Evolutionary conservation across 1,139 yeast genomes (phyloP).

Genomic region (Taphrina betulina): DNA sequence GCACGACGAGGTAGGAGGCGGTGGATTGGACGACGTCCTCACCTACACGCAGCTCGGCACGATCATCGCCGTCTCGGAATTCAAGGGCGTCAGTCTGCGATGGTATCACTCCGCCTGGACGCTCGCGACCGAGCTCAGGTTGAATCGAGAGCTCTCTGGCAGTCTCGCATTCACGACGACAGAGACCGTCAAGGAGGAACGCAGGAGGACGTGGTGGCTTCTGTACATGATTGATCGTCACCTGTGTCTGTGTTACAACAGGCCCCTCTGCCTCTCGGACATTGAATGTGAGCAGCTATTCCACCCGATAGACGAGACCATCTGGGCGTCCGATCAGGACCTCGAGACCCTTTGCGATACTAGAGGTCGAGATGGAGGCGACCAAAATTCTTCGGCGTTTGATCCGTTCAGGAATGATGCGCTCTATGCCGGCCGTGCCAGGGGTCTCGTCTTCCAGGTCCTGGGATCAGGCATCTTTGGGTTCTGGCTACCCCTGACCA

Average conservation of each 20-base stretch:
- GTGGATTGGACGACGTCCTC: slow-evolving; percentile 47
- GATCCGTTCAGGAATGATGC: not conserved
- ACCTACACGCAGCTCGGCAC: slow-evolving; percentile 47
- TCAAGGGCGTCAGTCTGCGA: slow-evolving; percentile 46
- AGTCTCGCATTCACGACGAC: slow-evolving; percentile 37
- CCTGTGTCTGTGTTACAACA: slow-evolving; percentile 47
- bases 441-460: slow-evolving; percentile 29
- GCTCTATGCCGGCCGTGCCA: slow-evolving; percentile 20
- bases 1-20: slow-evolving; percentile 41
- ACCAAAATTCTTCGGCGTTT: slow-evolving; percentile 6
- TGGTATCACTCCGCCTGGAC: slow-evolving; percentile 49
- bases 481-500: slow-evolving; percentile 39
- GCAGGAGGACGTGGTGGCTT: slow-evolving; percentile 50
- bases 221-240: slow-evolving; percentile 49
- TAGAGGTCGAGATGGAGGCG: slow-evolving; percentile 3
- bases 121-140: slow-evolving; percentile 43
- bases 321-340: slow-evolving; percentile 43
- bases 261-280: slow-evolving; percentile 45
- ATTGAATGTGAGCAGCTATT: slow-evolving; percentile 44
- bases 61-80: slow-evolving; percentile 48
- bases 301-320: slow-evolving; percentile 45
- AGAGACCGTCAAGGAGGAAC: slow-evolving; percentile 47
- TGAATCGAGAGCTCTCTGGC: slow-evolving; percentile 42
- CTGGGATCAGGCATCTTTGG: slow-evolving; percentile 40
- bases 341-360: slow-evolving; percentile 6